A percentile compares a stretch with the other conserved stretches of the same genome.
Evolutionary conservation across 495 filamentous ascomycete genomes (phyloP).

Genomic region (Daldinia bambusicola): DNA sequence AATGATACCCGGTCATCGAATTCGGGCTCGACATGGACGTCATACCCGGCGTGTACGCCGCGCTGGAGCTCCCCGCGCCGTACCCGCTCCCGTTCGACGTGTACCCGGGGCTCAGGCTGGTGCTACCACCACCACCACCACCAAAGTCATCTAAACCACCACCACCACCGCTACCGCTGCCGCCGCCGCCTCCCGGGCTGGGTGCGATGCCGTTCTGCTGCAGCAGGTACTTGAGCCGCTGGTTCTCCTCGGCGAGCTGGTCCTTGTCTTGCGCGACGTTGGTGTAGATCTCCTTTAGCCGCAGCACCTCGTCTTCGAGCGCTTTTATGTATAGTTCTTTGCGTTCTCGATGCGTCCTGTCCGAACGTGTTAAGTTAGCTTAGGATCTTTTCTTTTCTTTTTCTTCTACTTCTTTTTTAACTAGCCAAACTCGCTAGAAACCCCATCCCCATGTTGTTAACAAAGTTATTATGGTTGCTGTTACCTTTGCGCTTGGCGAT

Average conservation of each 20-base stretch:
- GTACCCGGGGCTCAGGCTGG: constrained; percentile 58
- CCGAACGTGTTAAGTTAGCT: constrained; percentile 25
- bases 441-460: no score
- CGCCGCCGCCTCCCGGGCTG: constrained; percentile 46
- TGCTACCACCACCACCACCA: constrained; percentile 44
- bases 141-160: constrained; percentile 58
- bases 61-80: constrained; percentile 53
- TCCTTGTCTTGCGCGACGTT: constrained; percentile 73
- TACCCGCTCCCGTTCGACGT: constrained; percentile 65
- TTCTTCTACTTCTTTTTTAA: no score
- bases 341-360: constrained; percentile 91
- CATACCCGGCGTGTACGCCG: constrained; percentile 56
- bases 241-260: constrained; percentile 76
- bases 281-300: constrained; percentile 71
- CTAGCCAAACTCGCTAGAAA: no score
- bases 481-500: constrained; percentile 95
- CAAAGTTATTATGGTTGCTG: background rate
- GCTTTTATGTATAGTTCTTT: constrained; percentile 95
- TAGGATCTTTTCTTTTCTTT: background rate
- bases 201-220: constrained; percentile 73
- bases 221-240: constrained; percentile 77
- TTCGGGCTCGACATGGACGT: constrained; percentile 54
- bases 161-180: no score
- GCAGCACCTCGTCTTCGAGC: constrained; percentile 89
- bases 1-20: constrained; percentile 32